Percentiles rank a stretch among this genome's conserved stretches.
Evolutionary conservation across 805 yeast species (phyloP).

Genomic region (Ogataea methylovora): DNA sequence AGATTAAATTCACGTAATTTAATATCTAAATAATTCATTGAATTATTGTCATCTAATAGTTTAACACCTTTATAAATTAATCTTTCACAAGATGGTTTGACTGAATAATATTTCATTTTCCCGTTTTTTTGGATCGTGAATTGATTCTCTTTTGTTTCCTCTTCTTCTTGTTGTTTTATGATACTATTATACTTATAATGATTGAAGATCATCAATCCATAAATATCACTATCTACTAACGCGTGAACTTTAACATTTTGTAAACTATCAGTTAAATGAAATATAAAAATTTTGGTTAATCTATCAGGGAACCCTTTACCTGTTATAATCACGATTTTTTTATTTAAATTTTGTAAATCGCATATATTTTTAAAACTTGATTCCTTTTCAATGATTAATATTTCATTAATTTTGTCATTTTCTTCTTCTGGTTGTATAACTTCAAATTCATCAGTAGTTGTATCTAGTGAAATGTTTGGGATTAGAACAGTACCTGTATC

Average conservation of each 20-base stretch:
- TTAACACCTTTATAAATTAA: no score
- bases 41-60: no score
- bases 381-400: conserved; percentile 45
- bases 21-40: no score
- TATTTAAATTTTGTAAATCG: conserved; percentile 1
- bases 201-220: conserved; percentile 47
- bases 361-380: conserved; percentile 35
- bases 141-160: not conserved
- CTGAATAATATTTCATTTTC: no score
- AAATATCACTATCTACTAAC: conserved; percentile 58
- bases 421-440: conserved; percentile 12
- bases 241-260: conserved; percentile 30
- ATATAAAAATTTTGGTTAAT: conserved; percentile 38
- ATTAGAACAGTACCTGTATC: no score
- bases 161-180: conserved; percentile 1
- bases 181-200: conserved; percentile 23
- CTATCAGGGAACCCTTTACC: conserved; percentile 66
- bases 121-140: no score
- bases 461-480: no score
- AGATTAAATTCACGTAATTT: no score
- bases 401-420: conserved; percentile 16
- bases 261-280: conserved; percentile 12
- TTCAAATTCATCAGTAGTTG: no score
- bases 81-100: no score
- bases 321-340: conserved; percentile 34